Conservation (phyloP, 345 rosid species). For the Erysimum cheiranthoides region DNA sequence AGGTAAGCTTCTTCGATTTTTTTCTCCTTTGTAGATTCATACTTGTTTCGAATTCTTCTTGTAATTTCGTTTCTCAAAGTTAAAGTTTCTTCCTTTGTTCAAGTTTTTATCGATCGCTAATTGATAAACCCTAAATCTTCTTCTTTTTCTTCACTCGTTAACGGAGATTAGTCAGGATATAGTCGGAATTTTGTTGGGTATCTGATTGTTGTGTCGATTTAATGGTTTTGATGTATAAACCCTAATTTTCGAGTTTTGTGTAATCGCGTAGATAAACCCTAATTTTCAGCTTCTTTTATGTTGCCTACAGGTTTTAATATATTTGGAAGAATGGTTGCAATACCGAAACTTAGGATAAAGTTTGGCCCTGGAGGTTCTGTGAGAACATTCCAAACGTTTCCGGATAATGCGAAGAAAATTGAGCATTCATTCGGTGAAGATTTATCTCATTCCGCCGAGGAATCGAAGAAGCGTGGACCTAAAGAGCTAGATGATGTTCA, state of each 20-base stretch:
- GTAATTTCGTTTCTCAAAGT: not conserved
- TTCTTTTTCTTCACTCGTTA: not conserved
- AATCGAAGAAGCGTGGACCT: constrained; percentile 52
- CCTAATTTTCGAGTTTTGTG: constrained; percentile 13
- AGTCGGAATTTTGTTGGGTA: constrained; percentile 1
- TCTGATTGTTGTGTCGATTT: not conserved
- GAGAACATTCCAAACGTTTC: constrained; percentile 9
- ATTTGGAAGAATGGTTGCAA: constrained; percentile 32
- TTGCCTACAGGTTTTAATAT: not conserved
- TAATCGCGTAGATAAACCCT: not conserved
- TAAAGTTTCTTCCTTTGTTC: not conserved
- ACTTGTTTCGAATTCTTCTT: not conserved
- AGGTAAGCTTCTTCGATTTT: constrained; percentile 7
- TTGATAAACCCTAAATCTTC: constrained; percentile 10
- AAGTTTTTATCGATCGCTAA: not conserved
- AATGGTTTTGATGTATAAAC: constrained; percentile 14
- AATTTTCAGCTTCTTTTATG: not conserved
- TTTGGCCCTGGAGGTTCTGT: constrained; percentile 50
- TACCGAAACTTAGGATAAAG: constrained; percentile 65
- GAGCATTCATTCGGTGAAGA: constrained; percentile 30
- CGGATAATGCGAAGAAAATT: constrained; percentile 31
- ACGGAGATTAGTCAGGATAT: not conserved
- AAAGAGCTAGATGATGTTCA: constrained; percentile 45
- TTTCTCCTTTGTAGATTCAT: not conserved
- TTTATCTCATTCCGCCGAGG: constrained; percentile 23